Conservation (phyloP, 495 filamentous ascomycete genomes). For the Oleoguttula mirabilis region DNA sequence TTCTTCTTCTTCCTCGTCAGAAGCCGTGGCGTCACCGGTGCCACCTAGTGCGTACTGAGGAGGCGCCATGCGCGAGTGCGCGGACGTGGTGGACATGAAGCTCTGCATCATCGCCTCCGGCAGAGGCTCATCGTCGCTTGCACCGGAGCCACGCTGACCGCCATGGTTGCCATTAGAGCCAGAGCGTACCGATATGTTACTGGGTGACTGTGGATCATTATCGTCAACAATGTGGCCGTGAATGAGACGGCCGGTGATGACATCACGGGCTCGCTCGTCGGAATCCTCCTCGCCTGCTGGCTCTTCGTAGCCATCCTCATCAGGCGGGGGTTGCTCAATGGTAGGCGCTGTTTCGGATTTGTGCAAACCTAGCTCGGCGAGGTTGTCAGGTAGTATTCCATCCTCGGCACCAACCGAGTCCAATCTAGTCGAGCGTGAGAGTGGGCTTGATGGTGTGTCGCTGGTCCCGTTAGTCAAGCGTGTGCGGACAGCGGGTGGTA, state of each 20-base stretch:
- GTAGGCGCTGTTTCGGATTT: conserved; percentile 7
- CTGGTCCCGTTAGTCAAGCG: conserved; percentile 8
- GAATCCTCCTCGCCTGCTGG: conserved; percentile 53
- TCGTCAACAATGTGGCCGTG: conserved; percentile 95
- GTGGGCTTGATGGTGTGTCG: conserved; percentile 14
- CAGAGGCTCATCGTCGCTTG: conserved; percentile 32
- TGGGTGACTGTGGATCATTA: conserved; percentile 70
- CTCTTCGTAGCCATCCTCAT: conserved; percentile 18
- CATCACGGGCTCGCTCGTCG: conserved; percentile 76
- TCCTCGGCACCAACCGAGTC: conserved; percentile 6
- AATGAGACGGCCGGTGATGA: conserved; percentile 83
- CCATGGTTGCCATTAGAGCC: conserved; percentile 36
- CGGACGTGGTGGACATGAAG: conserved; percentile 50
- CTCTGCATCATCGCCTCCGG: conserved; percentile 53
- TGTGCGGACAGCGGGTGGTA: background rate
- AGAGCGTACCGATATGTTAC: conserved; percentile 51
- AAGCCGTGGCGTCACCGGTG: conserved; percentile 62
- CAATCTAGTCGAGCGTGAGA: conserved; percentile 9
- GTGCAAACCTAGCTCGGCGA: background rate
- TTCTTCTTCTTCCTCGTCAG: conserved; percentile 83
- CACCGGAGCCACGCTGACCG: conserved; percentile 28
- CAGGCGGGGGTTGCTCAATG: conserved; percentile 9
- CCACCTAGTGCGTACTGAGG: conserved; percentile 64
- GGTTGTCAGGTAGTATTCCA: background rate
- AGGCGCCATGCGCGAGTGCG: conserved; percentile 17